phyloP scores from a whole-genome alignment of 345 rosid species.

The Eucalyptus leucophloia region DNA sequence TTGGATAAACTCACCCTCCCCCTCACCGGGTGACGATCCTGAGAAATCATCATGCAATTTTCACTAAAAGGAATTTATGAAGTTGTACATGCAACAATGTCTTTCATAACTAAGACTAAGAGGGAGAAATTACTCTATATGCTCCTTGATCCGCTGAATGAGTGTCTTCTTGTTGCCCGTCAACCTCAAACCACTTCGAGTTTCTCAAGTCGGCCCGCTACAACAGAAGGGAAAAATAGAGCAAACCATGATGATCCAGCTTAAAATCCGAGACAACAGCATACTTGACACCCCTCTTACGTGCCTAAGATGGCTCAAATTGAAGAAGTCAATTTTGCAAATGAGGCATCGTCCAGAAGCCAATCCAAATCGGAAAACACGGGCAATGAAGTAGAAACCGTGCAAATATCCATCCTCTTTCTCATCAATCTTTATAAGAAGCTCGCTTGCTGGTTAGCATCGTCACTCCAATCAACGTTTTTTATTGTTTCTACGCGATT shows the following conservation, averaged over 20 bases:
- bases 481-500: not conserved
- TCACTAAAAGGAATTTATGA: not conserved
- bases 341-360: not conserved
- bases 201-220: conserved; percentile 40
- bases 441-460: not conserved
- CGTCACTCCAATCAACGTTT: not conserved
- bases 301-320: not conserved
- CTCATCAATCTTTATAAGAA: not conserved
- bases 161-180: conserved; percentile 31
- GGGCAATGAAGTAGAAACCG: not conserved
- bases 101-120: not conserved
- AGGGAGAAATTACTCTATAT: conserved; percentile 27
- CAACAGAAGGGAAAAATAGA: not conserved
- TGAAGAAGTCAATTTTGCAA: not conserved
- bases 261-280: not conserved
- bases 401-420: not conserved
- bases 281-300: no score
- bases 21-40: conserved; percentile 34
- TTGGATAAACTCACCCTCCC: conserved; percentile 36
- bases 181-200: conserved; percentile 43
- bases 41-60: not conserved
- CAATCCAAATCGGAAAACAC: not conserved
- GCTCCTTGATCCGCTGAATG: conserved; percentile 41
- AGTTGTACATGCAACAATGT: not conserved
- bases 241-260: not conserved